phyloP scores from a whole-genome alignment of 129 eudicot species.

The Oenanthe sinensis region DNA sequence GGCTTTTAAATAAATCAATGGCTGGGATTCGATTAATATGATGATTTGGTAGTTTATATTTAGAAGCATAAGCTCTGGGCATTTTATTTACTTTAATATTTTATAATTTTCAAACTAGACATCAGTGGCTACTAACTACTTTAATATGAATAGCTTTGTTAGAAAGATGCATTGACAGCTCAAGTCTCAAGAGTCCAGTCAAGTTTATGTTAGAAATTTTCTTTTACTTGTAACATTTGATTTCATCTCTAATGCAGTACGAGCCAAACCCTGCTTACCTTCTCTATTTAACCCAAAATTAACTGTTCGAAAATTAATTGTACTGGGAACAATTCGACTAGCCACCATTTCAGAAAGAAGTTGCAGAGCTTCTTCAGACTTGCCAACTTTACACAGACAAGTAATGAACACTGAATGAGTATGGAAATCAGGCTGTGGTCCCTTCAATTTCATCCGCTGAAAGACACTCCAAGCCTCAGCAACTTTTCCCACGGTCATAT shows the following conservation, averaged over 20 bases:
- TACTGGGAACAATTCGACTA: constrained; percentile 64
- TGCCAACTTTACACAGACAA: constrained; percentile 53
- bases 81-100: too few relatives aligned
- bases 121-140: too few relatives aligned
- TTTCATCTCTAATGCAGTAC: constrained; percentile 41
- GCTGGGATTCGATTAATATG: too few relatives aligned
- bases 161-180: neutral
- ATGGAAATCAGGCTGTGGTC: constrained; percentile 75
- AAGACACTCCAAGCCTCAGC: constrained; percentile 58
- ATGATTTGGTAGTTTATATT: too few relatives aligned
- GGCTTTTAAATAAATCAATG: too few relatives aligned
- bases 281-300: constrained; percentile 73
- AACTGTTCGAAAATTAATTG: constrained; percentile 58
- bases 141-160: too few relatives aligned
- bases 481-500: constrained; percentile 37
- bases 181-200: neutral
- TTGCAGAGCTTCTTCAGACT: constrained; percentile 66
- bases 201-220: constrained; percentile 28
- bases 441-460: constrained; percentile 43
- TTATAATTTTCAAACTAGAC: too few relatives aligned
- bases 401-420: constrained; percentile 68
- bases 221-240: constrained; percentile 38
- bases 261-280: constrained; percentile 68
- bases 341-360: constrained; percentile 63
- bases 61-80: too few relatives aligned